phyloP scores from a whole-genome alignment of 805 yeast species.

The Wickerhamiella slavikovae region DNA sequence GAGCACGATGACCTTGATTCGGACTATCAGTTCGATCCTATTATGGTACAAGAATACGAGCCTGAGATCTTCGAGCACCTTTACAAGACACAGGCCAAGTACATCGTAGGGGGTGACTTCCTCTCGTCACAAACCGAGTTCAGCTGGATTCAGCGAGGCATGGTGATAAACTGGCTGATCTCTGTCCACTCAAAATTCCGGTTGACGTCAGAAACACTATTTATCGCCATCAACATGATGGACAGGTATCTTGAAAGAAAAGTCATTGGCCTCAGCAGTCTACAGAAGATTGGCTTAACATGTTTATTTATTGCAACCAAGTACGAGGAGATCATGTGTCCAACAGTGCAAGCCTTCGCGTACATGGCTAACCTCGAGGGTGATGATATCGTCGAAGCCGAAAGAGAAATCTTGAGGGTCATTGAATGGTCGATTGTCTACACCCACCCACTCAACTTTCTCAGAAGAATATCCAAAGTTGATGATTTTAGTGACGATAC shows the following conservation, averaged over 20 bases:
- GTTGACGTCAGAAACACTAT: slow-evolving; percentile 68
- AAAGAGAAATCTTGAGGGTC: slow-evolving; percentile 51
- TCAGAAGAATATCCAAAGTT: slow-evolving; percentile 74
- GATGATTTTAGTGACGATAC: slow-evolving; percentile 74
- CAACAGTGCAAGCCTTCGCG: slow-evolving; percentile 68
- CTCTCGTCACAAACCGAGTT: slow-evolving; percentile 41
- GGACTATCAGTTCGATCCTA: slow-evolving; percentile 22
- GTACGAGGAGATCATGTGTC: slow-evolving; percentile 79
- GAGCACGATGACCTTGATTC: slow-evolving; percentile 18
- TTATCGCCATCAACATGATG: slow-evolving; percentile 64
- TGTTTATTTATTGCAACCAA: slow-evolving; percentile 78
- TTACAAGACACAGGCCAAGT: slow-evolving; percentile 47
- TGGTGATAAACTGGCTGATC: slow-evolving; percentile 83
- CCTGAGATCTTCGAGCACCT: slow-evolving; percentile 68
- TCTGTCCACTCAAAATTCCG: slow-evolving; percentile 74
- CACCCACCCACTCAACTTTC: slow-evolving; percentile 79
- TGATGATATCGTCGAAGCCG: slow-evolving; percentile 66
- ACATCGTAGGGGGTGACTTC: slow-evolving; percentile 41
- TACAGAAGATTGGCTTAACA: slow-evolving; percentile 75
- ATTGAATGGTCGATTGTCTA: slow-evolving; percentile 57
- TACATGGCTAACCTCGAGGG: slow-evolving; percentile 76
- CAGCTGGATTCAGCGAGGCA: slow-evolving; percentile 67
- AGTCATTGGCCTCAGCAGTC: slow-evolving; percentile 51
- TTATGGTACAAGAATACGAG: slow-evolving; percentile 88
- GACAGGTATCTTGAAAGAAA: slow-evolving; percentile 68